Evolutionary conservation across 768 basidiomycete species (phyloP).

Genomic region (Gelatoporia subvermispora): DNA sequence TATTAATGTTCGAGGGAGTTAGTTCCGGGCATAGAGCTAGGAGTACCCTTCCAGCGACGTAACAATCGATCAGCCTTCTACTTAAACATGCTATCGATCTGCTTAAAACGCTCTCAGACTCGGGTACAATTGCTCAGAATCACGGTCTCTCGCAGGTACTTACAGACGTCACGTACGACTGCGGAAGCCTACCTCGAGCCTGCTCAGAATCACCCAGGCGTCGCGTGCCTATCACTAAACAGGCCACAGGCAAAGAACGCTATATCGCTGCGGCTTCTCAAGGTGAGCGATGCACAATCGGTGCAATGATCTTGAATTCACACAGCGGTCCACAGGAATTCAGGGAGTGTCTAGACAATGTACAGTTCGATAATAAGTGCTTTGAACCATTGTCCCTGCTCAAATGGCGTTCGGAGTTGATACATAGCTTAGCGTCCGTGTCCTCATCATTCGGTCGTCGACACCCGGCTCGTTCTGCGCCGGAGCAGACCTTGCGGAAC

Average conservation of each 20-base stretch:
- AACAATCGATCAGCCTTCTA: too few species aligned
- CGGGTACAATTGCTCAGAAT: not conserved
- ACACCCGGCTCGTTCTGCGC: slow-evolving; percentile 82
- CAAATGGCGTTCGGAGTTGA: slow-evolving; percentile 3
- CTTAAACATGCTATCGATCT: too few species aligned
- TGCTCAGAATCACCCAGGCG: slow-evolving; percentile 51
- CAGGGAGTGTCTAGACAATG: slow-evolving; percentile 58
- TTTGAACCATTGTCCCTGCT: slow-evolving; percentile 8
- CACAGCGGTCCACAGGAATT: slow-evolving; percentile 49
- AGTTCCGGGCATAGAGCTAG: too few species aligned
- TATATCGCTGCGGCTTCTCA: slow-evolving; percentile 68
- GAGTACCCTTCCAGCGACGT: too few species aligned
- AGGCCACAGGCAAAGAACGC: slow-evolving; percentile 84
- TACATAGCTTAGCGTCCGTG: slow-evolving; percentile 50
- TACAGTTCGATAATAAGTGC: slow-evolving; percentile 65
- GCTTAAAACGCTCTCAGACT: too few species aligned
- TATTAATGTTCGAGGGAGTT: too few species aligned
- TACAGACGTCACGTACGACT: not conserved
- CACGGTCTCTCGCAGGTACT: not conserved
- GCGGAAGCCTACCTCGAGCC: slow-evolving; percentile 45
- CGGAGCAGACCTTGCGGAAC: slow-evolving; percentile 84
- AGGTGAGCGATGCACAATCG: slow-evolving; percentile 35
- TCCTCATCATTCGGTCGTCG: slow-evolving; percentile 80
- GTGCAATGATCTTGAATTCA: slow-evolving; percentile 5
- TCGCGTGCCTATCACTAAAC: slow-evolving; percentile 74